These are phyloP conservation scores for Camellia sinensis DNA, from an alignment of 148 eudicot genomes.

Conservation along the genomic window DNA sequence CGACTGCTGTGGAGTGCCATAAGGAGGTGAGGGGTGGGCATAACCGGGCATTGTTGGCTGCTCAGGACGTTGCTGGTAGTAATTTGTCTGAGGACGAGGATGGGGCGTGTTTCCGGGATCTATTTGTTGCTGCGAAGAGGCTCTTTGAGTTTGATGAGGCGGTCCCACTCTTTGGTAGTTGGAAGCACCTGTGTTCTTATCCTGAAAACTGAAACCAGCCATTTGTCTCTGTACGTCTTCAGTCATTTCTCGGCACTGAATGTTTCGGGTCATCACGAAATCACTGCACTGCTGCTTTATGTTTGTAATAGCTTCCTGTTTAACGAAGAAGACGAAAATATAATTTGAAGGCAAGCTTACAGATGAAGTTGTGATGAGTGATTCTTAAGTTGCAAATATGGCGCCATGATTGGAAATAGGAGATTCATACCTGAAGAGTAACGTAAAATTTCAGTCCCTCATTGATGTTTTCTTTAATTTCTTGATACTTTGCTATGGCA, in stretches of 20 bases:
- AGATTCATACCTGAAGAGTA: slow-evolving; percentile 74
- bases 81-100: slow-evolving; percentile 48
- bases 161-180: slow-evolving; percentile 65
- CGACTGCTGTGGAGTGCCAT: slow-evolving; percentile 45
- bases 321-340: slow-evolving; percentile 7
- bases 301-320: slow-evolving; percentile 88
- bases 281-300: slow-evolving; percentile 94
- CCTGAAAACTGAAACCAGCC: slow-evolving; percentile 85
- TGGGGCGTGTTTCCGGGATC: slow-evolving; percentile 41
- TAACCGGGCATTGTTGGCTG: slow-evolving; percentile 51
- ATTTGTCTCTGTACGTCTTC: slow-evolving; percentile 83
- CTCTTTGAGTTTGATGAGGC: slow-evolving; percentile 49
- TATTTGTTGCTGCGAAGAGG: slow-evolving; percentile 46
- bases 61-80: slow-evolving; percentile 50
- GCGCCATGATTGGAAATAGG: neutral
- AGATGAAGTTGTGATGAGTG: neutral
- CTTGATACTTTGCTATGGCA: slow-evolving; percentile 81
- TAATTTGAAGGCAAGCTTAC: neutral
- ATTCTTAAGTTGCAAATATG: neutral
- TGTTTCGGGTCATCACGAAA: slow-evolving; percentile 89
- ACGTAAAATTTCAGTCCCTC: slow-evolving; percentile 97
- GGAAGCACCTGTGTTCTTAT: slow-evolving; percentile 47
- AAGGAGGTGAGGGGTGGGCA: slow-evolving; percentile 37
- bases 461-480: slow-evolving; percentile 86
- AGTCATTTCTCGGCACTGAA: slow-evolving; percentile 95